phyloP scores from a whole-genome alignment of 2,329 filamentous ascomycete species.

The Pseudogymnoascus sp. region DNA sequence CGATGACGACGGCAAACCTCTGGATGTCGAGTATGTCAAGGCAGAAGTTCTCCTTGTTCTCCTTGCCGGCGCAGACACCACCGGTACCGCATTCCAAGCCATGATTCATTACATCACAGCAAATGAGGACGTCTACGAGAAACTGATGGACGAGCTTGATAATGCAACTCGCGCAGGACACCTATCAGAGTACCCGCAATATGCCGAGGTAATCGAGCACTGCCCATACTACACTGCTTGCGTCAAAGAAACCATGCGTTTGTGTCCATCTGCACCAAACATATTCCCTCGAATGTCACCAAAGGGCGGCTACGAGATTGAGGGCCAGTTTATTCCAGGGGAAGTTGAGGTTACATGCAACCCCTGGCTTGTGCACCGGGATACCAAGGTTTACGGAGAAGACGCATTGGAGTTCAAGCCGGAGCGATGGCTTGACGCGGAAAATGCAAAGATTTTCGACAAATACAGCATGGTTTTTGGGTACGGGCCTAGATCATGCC shows the following conservation, averaged over 20 bases:
- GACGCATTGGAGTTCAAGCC: conserved; percentile 41
- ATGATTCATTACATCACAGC: conserved; percentile 38
- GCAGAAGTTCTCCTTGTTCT: conserved; percentile 26
- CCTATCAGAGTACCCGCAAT: conserved; percentile 33
- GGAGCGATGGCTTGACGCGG: conserved; percentile 40
- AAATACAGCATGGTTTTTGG: conserved; percentile 45
- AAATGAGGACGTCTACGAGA: conserved; percentile 35
- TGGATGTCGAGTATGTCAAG: conserved; percentile 18
- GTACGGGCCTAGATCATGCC: conserved; percentile 40
- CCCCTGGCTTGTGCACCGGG: conserved; percentile 40
- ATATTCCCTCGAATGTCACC: conserved; percentile 41
- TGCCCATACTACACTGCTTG: conserved; percentile 43
- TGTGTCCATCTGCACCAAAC: conserved; percentile 43
- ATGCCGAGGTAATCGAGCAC: conserved; percentile 35
- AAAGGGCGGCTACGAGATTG: conserved; percentile 24
- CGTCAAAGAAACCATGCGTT: conserved; percentile 42
- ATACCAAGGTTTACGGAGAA: conserved; percentile 33
- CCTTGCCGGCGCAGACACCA: conserved; percentile 45
- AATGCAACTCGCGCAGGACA: conserved; percentile 28
- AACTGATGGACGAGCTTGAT: conserved; percentile 41
- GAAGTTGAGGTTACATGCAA: conserved; percentile 39
- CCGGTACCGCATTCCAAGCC: conserved; percentile 42
- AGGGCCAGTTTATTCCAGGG: conserved; percentile 18
- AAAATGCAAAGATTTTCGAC: conserved; percentile 35
- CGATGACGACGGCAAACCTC: conserved; percentile 24